phyloP scores from a whole-genome alignment of 371 early-diverging fungal species.

The Actinomucor elegans region DNA sequence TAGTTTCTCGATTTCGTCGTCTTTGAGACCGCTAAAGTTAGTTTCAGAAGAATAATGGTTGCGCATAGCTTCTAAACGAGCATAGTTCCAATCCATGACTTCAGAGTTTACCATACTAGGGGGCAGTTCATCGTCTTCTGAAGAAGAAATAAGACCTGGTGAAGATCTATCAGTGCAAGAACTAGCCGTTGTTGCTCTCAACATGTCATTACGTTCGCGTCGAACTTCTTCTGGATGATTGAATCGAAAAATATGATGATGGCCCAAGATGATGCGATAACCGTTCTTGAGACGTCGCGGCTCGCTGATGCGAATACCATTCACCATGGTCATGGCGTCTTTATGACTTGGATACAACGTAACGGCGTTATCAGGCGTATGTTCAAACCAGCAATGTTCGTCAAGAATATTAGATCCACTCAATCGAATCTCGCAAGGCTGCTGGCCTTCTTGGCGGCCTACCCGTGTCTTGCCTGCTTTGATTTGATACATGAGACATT shows the following conservation, averaged over 20 bases:
- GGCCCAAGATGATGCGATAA: constrained; percentile 80
- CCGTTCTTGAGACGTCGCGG: constrained; percentile 70
- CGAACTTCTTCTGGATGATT: constrained; percentile 87
- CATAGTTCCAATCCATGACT: constrained; percentile 80
- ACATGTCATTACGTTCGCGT: constrained; percentile 63
- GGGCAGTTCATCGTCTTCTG: constrained; percentile 27
- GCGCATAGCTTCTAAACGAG: constrained; percentile 66
- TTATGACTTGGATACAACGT: constrained; percentile 57
- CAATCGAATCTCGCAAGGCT: constrained; percentile 67
- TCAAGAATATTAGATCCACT: constrained; percentile 71
- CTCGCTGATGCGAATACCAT: constrained; percentile 66
- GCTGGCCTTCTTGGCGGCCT: constrained; percentile 50
- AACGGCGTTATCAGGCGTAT: constrained; percentile 52
- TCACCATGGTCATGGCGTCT: constrained; percentile 72
- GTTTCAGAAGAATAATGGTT: constrained; percentile 49
- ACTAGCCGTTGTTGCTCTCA: constrained; percentile 22
- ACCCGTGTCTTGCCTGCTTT: constrained; percentile 77
- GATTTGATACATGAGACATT: constrained; percentile 87
- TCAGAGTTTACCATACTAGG: constrained; percentile 33
- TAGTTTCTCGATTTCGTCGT: constrained; percentile 61
- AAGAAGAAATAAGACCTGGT: neutral
- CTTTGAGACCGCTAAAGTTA: constrained; percentile 49
- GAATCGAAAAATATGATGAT: constrained; percentile 81
- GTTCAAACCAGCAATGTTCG: constrained; percentile 76
- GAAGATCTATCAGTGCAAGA: constrained; percentile 10